Percentiles rank a stretch among this genome's conserved stretches.
Conservation (phyloP, 805 yeast species). For the Sugiyamaella mastotermitis region DNA sequence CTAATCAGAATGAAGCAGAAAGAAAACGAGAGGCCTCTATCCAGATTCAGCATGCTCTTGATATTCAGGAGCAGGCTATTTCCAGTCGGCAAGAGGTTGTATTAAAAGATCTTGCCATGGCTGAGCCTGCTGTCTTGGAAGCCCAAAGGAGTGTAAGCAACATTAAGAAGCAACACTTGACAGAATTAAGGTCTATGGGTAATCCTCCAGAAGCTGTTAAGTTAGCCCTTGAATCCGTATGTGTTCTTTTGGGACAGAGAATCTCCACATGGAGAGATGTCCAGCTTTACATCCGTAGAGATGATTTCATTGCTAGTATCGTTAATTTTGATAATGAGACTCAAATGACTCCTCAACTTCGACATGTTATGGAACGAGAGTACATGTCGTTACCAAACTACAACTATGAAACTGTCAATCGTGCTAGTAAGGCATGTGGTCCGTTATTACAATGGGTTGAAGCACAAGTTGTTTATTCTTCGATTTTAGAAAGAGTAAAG, state of each 20-base stretch:
- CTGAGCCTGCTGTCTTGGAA: slow-evolving; percentile 78
- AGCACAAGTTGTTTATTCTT: slow-evolving; percentile 78
- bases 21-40: slow-evolving; percentile 80
- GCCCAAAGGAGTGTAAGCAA: slow-evolving; percentile 89
- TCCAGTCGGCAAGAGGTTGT: slow-evolving; percentile 49
- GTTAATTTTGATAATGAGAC: slow-evolving; percentile 63
- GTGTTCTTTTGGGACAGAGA: slow-evolving; percentile 68
- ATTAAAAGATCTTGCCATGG: slow-evolving; percentile 57
- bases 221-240: slow-evolving; percentile 80
- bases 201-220: slow-evolving; percentile 90
- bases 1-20: slow-evolving; percentile 89
- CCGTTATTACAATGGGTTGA: slow-evolving; percentile 84
- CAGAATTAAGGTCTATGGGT: slow-evolving; percentile 81
- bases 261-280: slow-evolving; percentile 73
- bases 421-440: slow-evolving; percentile 95
- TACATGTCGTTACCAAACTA: slow-evolving; percentile 61
- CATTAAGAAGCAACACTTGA: slow-evolving; percentile 85
- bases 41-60: slow-evolving; percentile 64
- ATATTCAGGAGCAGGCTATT: slow-evolving; percentile 59
- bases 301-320: slow-evolving; percentile 80
- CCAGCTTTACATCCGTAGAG: slow-evolving; percentile 69
- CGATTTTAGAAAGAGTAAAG: slow-evolving; percentile 61
- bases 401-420: slow-evolving; percentile 64
- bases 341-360: slow-evolving; percentile 48
- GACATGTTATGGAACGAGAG: slow-evolving; percentile 48